These are phyloP conservation scores for Trichomonas vaginalis DNA, from an alignment of 208 protist genomes.

Conservation along the genomic window DNA sequence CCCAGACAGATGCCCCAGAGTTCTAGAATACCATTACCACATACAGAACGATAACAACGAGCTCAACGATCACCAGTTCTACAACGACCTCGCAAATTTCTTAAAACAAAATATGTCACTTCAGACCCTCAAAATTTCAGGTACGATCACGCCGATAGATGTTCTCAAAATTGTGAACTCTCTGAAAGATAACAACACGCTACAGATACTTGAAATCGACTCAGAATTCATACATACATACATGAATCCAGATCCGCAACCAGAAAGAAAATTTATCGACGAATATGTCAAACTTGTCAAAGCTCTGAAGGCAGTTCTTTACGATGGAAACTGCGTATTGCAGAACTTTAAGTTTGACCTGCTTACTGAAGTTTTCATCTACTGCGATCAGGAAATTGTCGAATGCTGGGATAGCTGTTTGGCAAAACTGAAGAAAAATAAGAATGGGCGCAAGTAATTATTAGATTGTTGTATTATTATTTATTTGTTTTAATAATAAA, in stretches of 20 bases:
- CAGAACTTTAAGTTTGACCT: neutral
- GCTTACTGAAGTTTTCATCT: neutral
- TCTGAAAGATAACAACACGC: neutral
- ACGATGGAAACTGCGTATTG: neutral
- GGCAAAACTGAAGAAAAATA: neutral
- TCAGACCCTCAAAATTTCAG: neutral
- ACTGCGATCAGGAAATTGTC: neutral
- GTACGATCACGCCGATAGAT: neutral
- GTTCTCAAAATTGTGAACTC: neutral
- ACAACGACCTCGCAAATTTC: neutral
- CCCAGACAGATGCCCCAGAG: too few relatives aligned
- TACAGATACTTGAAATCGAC: neutral
- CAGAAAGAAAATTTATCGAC: neutral
- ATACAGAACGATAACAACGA: neutral
- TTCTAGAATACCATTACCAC: neutral
- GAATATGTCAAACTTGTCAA: neutral
- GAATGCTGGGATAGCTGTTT: neutral
- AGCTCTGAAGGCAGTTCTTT: neutral
- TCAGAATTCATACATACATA: neutral
- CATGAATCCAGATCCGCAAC: neutral
- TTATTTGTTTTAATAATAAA: neutral
- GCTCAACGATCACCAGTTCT: neutral
- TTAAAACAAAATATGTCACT: neutral
- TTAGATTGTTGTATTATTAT: neutral
- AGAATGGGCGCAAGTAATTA: neutral